A percentile compares a stretch with the other conserved stretches of the same genome.
Evolutionary conservation across 78 protist species (phyloP).

Genomic region (Creolimax fragrantissima): DNA sequence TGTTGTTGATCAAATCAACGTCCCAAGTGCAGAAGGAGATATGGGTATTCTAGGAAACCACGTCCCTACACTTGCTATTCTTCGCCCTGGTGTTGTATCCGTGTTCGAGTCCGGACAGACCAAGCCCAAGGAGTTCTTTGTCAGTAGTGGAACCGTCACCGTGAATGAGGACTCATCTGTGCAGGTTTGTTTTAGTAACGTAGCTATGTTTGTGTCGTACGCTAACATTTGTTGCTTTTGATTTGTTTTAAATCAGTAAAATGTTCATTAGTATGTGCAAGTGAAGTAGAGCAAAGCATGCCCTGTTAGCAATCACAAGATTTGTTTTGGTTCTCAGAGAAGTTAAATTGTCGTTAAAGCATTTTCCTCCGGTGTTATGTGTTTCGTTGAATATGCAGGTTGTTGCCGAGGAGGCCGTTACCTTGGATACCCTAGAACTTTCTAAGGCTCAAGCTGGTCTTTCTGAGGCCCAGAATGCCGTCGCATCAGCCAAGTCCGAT

Average conservation of each 20-base stretch:
- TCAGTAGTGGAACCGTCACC: conserved; percentile 36
- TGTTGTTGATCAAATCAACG: neutral
- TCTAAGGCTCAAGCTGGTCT: neutral
- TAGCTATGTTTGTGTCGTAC: too few species aligned
- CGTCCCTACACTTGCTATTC: conserved; percentile 34
- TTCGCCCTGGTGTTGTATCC: conserved; percentile 38
- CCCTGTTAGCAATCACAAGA: too few species aligned
- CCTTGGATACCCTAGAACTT: conserved; percentile 15
- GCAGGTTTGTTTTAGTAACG: neutral
- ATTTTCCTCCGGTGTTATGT: too few species aligned
- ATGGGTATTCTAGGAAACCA: conserved; percentile 37
- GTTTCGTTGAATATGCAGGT: neutral
- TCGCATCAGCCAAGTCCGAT: neutral
- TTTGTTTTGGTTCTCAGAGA: too few species aligned
- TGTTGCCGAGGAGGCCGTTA: conserved; percentile 38
- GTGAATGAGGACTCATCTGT: conserved; percentile 30
- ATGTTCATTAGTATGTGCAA: too few species aligned
- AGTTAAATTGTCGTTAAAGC: too few species aligned
- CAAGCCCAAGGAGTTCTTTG: conserved; percentile 13
- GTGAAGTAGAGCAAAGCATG: too few species aligned
- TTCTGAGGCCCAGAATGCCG: neutral
- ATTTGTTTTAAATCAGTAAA: too few species aligned
- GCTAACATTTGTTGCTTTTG: too few species aligned
- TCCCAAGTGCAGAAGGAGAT: conserved; percentile 29
- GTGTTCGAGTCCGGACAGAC: neutral